Evolutionary conservation across 768 basidiomycete species (phyloP), one percentile per base, ranked within the genome.

Genomic region (Tulasnella sp.): DNA sequence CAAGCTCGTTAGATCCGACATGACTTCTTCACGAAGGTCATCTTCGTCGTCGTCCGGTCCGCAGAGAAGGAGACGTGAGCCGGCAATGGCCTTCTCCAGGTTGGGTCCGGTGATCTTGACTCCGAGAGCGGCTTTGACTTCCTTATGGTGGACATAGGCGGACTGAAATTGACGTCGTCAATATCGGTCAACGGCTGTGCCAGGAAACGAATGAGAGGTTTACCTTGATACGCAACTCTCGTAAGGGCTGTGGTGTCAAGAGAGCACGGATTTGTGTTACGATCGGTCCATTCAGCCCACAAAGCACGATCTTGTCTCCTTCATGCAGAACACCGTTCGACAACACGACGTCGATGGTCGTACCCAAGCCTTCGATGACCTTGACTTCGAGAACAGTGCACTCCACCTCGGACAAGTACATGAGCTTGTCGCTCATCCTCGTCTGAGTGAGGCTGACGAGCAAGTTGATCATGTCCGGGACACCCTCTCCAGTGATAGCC

Each of bases 381-480:
- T 99, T 99, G 85, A 99, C 98, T 85, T 99, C 98, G 79, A 99
- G 90, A 16, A 99, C 95, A 8, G 98, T 99, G 85, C 97, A 98
- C 86, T 98, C 96, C 68, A 99, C 88, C 84, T 98, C 96, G 40
- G 96, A 94, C 80, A 99, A 89, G 86, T 99, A 99, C 98, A 99
- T 99, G 81, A 99, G 89, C 62, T 93, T 90, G 85, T 97, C 94
- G 85, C 93, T 96, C 97, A 99, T 98, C 80, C 98, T 91, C 86
- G 98, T 93, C 85, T 99, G 97, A 21, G 97, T 99, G 77, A 99
- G 89, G 85, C 98, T 97, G 86, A 98, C 91, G 84, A 99, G 91
- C 38, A 99, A 89, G 94, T 97, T 95, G 87, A 99, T 96, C 97
- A 99, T 97, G 87, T 99, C 98, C 39, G 98, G 98, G 16, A 99